Percentiles rank a stretch among this genome's conserved stretches.
These are phyloP conservation scores for Aethionema arabicum DNA, from an alignment of 345 rosid species.

Conservation along the genomic window DNA sequence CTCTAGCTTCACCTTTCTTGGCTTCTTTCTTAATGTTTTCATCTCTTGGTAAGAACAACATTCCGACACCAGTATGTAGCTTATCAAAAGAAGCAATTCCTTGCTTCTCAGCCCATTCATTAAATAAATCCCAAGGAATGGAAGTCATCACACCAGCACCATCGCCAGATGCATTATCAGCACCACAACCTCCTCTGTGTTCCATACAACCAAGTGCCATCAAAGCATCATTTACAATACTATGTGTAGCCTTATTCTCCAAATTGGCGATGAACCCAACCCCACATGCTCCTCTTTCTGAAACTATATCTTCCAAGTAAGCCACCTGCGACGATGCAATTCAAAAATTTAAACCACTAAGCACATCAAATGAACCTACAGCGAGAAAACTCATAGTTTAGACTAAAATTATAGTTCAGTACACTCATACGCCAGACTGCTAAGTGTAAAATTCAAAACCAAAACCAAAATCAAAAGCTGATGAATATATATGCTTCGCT, in stretches of 20 bases:
- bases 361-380: not conserved
- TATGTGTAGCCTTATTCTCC: conserved; percentile 83
- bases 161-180: conserved; percentile 96
- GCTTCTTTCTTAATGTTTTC: conserved; percentile 60
- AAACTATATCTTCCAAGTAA: conserved; percentile 74
- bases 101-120: conserved; percentile 72
- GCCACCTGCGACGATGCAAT: conserved; percentile 52
- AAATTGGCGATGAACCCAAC: conserved; percentile 94
- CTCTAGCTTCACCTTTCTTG: conserved; percentile 60
- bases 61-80: conserved; percentile 89
- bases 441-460: conserved; percentile 21
- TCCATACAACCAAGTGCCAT: conserved; percentile 97
- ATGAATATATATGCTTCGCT: conserved; percentile 18
- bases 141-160: conserved; percentile 97
- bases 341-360: not conserved
- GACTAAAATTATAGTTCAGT: not conserved
- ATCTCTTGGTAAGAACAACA: conserved; percentile 83
- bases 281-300: conserved; percentile 97
- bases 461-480: conserved; percentile 23
- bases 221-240: conserved; percentile 71
- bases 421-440: conserved; percentile 6
- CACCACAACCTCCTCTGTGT: conserved; percentile 99
- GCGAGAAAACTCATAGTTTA: not conserved
- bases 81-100: conserved; percentile 78
- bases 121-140: conserved; percentile 90